Base-by-base conservation (phyloP, 768 basidiomycete genomes). In the Pleurotus citrinopileatus region DNA sequence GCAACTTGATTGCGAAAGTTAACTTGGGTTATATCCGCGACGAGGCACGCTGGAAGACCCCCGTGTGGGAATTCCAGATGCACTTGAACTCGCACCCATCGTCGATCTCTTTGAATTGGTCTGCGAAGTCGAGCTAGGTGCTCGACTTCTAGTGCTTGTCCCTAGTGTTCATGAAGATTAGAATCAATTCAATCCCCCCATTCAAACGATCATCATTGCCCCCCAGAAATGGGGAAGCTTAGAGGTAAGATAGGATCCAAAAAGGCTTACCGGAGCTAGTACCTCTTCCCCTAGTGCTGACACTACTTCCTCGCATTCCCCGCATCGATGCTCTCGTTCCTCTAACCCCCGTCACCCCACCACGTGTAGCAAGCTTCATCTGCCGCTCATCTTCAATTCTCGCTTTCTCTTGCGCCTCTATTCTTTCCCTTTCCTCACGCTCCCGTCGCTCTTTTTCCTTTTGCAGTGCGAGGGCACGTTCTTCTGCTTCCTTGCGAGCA, bases 251-350 rank as follows among this genome's bases (percentile, higher is more conserved):
- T 47, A 28, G 46, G 46, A 48, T 25, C 25, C 34, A 20, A 51
- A 36, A 3, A 37, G 19, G 37, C 29, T 51, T 17, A 51, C 28
- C 32, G n/a, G 32, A 34, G 19, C 29, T 36, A 7, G 13, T 20
- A 51, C 32, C 15, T 7, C 48, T 37, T 29, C 28, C 48, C 23
- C 48, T 51, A 19, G 48, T 36, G 27, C 25, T 60, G 7, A 32
- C 29, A 32, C 29, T 13, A 12, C 12, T 19, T 12, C 71, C 74
- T 60, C 76, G 72, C 57, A 71, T 65, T 32, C 76, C 81, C 55
- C 82, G 79, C 73, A 78, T 73, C 10, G 82, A 87, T 1, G 82
- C 86, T 40, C 84, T 76, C 4, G 83, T 92, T 2, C 87, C 89
- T 52, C 87, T 78, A 26, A 89, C 83, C 6, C 89, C 89, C 61